Conservation (phyloP, 495 filamentous ascomycete species). For the Hypomontagnella submonticulosa region DNA sequence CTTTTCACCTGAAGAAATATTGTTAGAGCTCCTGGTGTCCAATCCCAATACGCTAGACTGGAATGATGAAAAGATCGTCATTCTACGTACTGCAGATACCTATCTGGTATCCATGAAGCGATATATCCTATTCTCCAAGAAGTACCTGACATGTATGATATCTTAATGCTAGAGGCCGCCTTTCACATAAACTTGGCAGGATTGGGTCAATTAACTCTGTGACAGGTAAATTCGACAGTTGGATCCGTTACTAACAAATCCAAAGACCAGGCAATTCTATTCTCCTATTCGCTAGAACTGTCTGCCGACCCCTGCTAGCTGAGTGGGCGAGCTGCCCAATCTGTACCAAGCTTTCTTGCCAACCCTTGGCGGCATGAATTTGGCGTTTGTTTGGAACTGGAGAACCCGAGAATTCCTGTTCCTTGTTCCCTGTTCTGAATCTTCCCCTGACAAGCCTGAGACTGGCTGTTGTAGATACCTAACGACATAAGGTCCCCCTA, state of each 20-base stretch:
- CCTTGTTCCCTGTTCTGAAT: constrained; percentile 18
- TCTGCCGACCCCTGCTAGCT: constrained; percentile 18
- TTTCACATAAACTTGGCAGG: not conserved
- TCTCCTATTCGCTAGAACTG: constrained; percentile 27
- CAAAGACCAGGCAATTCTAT: constrained; percentile 10
- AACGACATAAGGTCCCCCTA: constrained; percentile 2
- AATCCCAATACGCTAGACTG: not conserved
- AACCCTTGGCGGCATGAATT: constrained; percentile 36
- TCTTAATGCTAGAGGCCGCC: constrained; percentile 12
- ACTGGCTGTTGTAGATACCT: not conserved
- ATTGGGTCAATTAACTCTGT: not conserved
- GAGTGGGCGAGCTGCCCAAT: constrained; percentile 28
- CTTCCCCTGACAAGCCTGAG: constrained; percentile 21
- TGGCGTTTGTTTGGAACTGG: constrained; percentile 26
- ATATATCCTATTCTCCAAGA: no score
- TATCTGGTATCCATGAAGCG: no score
- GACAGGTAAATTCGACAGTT: constrained; percentile 18
- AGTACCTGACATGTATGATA: no score
- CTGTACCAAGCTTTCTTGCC: constrained; percentile 43
- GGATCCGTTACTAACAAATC: constrained; percentile 15
- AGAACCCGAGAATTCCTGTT: constrained; percentile 30
- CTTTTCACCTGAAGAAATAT: not conserved
- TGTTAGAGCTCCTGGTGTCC: constrained; percentile 16
- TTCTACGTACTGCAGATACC: no score
- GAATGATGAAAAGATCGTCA: constrained; percentile 4